Conservation (phyloP, 2,329 filamentous ascomycete genomes). For the Botryotinia convoluta region DNA sequence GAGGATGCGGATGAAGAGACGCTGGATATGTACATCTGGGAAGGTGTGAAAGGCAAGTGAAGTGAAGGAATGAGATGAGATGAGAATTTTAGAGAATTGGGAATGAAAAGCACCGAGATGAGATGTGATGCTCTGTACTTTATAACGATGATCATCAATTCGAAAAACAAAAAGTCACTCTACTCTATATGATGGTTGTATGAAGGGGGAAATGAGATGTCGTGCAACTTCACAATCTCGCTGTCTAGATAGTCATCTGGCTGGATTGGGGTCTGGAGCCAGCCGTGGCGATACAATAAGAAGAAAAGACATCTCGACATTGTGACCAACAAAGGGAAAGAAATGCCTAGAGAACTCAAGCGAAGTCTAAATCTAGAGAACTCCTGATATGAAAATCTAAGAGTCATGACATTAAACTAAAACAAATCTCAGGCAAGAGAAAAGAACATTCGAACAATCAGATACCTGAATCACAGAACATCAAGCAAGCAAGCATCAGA, state of each 20-base stretch:
- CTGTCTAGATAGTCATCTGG: not conserved
- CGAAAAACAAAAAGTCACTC: slow-evolving; percentile 13
- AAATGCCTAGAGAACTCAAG: not conserved
- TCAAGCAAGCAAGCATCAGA: not conserved
- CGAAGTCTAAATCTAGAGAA: not conserved
- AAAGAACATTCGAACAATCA: too few relatives aligned
- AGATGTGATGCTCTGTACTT: slow-evolving; percentile 17
- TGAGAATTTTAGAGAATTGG: not conserved
- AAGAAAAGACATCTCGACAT: not conserved
- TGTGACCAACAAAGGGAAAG: not conserved
- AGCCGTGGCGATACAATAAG: not conserved
- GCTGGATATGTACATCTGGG: slow-evolving; percentile 18
- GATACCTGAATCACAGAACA: not conserved
- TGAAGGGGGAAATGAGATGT: not conserved
- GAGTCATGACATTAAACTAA: not conserved
- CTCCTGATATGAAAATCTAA: not conserved
- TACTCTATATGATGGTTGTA: not conserved
- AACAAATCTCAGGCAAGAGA: not conserved
- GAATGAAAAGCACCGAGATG: slow-evolving; percentile 12
- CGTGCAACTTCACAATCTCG: not conserved
- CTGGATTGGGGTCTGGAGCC: not conserved
- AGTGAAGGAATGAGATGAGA: not conserved
- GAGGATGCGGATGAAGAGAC: not conserved
- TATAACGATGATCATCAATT: slow-evolving; percentile 16
- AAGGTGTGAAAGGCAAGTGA: not conserved